Base-by-base conservation (phyloP, 2,329 filamentous ascomycete species). In the Penicillium sp. region DNA sequence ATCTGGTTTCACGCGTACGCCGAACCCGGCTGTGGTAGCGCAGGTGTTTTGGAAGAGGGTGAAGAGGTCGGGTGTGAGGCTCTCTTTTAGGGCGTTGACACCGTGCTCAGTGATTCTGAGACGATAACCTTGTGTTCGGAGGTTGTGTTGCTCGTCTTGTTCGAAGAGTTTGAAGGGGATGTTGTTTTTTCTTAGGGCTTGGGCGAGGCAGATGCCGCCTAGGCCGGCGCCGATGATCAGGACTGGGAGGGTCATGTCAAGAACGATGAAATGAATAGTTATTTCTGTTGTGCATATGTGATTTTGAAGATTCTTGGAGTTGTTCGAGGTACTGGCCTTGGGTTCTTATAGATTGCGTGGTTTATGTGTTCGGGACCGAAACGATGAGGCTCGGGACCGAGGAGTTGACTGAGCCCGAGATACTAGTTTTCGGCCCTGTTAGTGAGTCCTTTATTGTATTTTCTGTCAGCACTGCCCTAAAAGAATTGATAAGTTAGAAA, bases 101-200 rank as follows among this genome's bases (percentile, higher is more conserved):
- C 60, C 57, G 5, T 58, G 37, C 7, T 53, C 21, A 16, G 37
- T 48, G 13, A 60, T 56, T 50, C 57, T 64, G 1, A 78, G 59
- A 19, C 76, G 69, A 55, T 77, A 78, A 2, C 76, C 77, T 60
- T 78, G 75, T 1, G 71, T 62, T 21, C 70, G 69, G 31, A 69
- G 67, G 29, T 68, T 55, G 29, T 65, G 58, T 19, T 59, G 64
- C 9, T 63, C 59, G 52, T 75, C 72, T 51, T 68, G 65, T 53
- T 77, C 75, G 51, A 74, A 77, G 37, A 77, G 57, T 21, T 64
- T 66, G 58, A 75, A 75, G 5, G 73, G 68, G 31, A 75, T 70
- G 22, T 66, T 60, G 43, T 66, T 62, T 37, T 72, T 70, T 22
- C 63, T 63, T 5, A 76, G 68, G n/a, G 68, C 70, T 52, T 76